Conservation (phyloP, 768 basidiomycete genomes). For the Phallus indusiatus region DNA sequence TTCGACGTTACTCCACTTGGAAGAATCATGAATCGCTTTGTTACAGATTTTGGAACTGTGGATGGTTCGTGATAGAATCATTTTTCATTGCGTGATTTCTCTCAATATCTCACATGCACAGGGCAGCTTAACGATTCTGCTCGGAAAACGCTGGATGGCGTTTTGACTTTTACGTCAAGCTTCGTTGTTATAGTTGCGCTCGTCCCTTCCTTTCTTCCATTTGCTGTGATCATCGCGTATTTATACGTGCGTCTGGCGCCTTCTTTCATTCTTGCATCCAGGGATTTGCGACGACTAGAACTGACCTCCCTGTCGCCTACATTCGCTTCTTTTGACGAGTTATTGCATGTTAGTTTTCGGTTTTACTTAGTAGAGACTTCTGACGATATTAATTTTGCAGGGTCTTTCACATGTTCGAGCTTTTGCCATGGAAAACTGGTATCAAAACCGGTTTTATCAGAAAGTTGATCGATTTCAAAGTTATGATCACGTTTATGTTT, state of each 20-base stretch:
- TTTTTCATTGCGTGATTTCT: too few relatives aligned
- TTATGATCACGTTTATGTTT: conserved; percentile 61
- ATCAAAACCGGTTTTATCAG: conserved; percentile 52
- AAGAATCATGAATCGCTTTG: conserved; percentile 71
- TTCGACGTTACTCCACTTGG: conserved; percentile 72
- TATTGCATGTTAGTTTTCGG: conserved; percentile 28
- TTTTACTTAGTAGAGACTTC: neutral
- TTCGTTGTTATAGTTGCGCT: conserved; percentile 55
- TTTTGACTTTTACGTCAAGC: conserved; percentile 53
- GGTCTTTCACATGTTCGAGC: conserved; percentile 63
- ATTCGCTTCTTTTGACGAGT: conserved; percentile 65
- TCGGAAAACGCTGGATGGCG: conserved; percentile 43
- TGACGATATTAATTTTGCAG: neutral
- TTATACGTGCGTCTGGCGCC: conserved; percentile 57
- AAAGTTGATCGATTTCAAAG: conserved; percentile 57
- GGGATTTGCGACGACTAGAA: conserved; percentile 61
- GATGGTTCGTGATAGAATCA: conserved; percentile 30
- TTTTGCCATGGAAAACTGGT: conserved; percentile 60
- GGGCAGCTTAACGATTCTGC: conserved; percentile 44
- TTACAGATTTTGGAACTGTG: conserved; percentile 65
- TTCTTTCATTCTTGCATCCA: conserved; percentile 48
- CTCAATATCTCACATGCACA: neutral
- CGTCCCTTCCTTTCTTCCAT: conserved; percentile 55
- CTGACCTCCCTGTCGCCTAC: conserved; percentile 60
- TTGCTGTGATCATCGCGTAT: conserved; percentile 59